Conservation (phyloP, 2,329 filamentous ascomycete species). For the Berkeleyomyces basicola region DNA sequence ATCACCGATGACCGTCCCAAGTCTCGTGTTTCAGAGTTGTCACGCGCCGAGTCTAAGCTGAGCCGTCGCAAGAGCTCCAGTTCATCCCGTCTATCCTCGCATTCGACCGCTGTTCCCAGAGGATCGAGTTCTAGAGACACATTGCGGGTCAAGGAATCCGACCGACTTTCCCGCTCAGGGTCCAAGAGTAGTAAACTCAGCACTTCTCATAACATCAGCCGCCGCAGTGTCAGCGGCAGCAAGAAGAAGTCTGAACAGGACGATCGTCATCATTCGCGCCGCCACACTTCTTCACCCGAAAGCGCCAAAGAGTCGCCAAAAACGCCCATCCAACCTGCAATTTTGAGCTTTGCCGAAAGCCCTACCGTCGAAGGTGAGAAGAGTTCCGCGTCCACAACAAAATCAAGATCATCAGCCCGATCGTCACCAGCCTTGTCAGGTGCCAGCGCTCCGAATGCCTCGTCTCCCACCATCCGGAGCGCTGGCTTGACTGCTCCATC, state of each 20-base stretch:
- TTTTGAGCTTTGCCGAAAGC: conserved; percentile 20
- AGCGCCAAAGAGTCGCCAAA: conserved; percentile 38
- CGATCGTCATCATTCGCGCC: conserved; percentile 26
- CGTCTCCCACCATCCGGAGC: conserved; percentile 1
- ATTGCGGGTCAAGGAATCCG: conserved; percentile 16
- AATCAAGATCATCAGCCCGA: neutral
- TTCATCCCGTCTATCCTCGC: conserved; percentile 40
- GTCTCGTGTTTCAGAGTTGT: conserved; percentile 29
- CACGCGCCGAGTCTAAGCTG: conserved; percentile 25
- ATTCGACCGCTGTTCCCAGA: conserved; percentile 33
- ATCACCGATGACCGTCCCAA: conserved; percentile 22
- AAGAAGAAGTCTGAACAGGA: conserved; percentile 25
- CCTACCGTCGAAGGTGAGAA: conserved; percentile 13
- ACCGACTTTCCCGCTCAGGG: conserved; percentile 14
- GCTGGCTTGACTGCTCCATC: conserved; percentile 23
- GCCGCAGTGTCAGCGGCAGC: conserved; percentile 18
- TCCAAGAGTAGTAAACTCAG: conserved; percentile 19
- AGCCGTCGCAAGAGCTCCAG: conserved; percentile 27
- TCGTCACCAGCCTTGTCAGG: conserved; percentile 5
- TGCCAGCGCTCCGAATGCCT: neutral
- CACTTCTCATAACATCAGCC: conserved; percentile 5
- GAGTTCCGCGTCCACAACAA: conserved; percentile 8
- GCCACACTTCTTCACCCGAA: conserved; percentile 25
- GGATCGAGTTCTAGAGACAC: conserved; percentile 4
- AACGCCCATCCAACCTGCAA: conserved; percentile 39